Conservation (phyloP, 164 flowering plant species). For the Warburgia ugandensis region DNA sequence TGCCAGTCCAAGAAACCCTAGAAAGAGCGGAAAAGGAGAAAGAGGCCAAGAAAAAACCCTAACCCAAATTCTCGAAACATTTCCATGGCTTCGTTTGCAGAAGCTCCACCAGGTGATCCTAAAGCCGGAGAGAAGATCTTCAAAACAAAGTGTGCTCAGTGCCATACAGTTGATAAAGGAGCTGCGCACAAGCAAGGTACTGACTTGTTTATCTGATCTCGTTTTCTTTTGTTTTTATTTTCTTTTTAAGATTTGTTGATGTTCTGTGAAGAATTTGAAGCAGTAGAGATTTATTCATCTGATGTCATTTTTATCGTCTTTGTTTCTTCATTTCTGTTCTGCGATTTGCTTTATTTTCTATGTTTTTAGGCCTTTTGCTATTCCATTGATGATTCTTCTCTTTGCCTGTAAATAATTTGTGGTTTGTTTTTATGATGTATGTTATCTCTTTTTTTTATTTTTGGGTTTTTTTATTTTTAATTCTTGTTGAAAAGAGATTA, state of each 20-base stretch:
- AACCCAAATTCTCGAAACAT: too few relatives aligned
- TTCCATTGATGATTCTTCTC: too few relatives aligned
- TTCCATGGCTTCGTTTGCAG: slow-evolving; percentile 70
- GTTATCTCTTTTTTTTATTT: too few relatives aligned
- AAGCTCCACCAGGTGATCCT: slow-evolving; percentile 65
- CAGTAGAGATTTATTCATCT: not conserved
- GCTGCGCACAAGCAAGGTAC: slow-evolving; percentile 58
- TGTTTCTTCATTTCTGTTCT: not conserved
- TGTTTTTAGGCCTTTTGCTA: not conserved
- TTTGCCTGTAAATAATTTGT: too few relatives aligned
- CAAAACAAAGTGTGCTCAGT: slow-evolving; percentile 77
- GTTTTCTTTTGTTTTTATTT: not conserved
- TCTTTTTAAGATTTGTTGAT: not conserved
- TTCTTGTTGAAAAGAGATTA: too few relatives aligned
- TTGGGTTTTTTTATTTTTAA: too few relatives aligned
- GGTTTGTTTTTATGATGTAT: too few relatives aligned
- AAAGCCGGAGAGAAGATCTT: slow-evolving; percentile 77
- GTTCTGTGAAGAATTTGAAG: not conserved
- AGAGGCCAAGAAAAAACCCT: too few relatives aligned
- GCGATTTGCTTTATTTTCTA: not conserved
- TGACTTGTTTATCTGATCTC: too few relatives aligned
- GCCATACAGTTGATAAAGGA: slow-evolving; percentile 55
- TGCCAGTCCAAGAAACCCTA: too few relatives aligned
- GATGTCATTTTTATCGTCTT: not conserved
- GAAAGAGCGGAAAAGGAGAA: too few relatives aligned